phyloP scores from a whole-genome alignment of 2,329 filamentous ascomycete species.

The Purpureocillium lavendulum region DNA sequence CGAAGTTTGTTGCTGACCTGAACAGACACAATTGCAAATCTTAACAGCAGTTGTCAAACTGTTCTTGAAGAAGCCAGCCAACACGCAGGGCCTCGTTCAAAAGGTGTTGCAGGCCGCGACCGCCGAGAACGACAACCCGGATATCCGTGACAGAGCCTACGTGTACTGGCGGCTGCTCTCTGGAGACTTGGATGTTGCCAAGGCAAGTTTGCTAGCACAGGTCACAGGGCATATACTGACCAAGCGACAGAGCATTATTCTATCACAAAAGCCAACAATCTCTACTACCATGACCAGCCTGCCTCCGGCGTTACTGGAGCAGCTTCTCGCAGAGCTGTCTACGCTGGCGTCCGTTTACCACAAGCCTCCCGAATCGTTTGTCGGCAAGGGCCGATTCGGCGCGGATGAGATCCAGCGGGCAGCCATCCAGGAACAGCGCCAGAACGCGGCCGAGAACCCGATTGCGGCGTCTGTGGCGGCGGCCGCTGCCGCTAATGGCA shows the following conservation, averaged over 20 bases:
- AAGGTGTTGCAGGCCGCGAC: constrained; percentile 91
- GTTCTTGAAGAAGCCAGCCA: constrained; percentile 93
- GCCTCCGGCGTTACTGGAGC: constrained; percentile 74
- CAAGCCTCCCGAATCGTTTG: constrained; percentile 96
- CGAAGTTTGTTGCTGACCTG: constrained; percentile 1
- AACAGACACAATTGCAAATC: constrained; percentile 91
- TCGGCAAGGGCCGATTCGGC: constrained; percentile 88
- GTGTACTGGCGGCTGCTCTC: constrained; percentile 97
- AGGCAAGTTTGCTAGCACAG: constrained; percentile 41
- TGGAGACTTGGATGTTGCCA: constrained; percentile 82
- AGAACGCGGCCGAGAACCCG: constrained; percentile 89
- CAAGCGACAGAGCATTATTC: constrained; percentile 60
- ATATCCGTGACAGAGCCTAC: constrained; percentile 93
- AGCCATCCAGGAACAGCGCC: constrained; percentile 90
- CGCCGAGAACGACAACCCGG: constrained; percentile 92
- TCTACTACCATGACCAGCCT: constrained; percentile 88
- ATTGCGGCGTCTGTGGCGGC: constrained; percentile 78
- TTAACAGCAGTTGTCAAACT: constrained; percentile 95
- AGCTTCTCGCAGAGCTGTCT: constrained; percentile 84
- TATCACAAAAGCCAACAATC: constrained; percentile 92
- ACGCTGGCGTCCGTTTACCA: constrained; percentile 97
- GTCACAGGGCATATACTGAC: neutral
- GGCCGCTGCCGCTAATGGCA: constrained; percentile 57
- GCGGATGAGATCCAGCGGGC: constrained; percentile 91
- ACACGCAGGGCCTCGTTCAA: constrained; percentile 83